phyloP scores from a whole-genome alignment of 164 flowering plant species.

The Annona cherimola region DNA sequence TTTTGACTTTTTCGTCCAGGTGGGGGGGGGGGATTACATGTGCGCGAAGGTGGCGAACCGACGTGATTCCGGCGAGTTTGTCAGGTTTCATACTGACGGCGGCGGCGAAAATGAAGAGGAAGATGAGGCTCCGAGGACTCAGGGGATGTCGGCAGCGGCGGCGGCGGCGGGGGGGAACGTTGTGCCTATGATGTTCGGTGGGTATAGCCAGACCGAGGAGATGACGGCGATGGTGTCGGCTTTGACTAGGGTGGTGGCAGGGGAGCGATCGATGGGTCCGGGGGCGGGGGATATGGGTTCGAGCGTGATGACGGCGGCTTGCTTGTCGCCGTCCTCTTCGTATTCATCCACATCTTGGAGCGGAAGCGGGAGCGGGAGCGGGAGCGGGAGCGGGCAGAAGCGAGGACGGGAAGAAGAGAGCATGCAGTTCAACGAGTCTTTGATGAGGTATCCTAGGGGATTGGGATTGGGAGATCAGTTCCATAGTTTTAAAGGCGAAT shows the following conservation, averaged over 20 bases:
- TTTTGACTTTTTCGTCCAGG: not conserved
- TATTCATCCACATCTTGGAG: constrained; percentile 12
- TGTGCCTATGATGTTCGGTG: not conserved
- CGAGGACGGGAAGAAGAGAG: constrained; percentile 27
- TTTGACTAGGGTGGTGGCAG: constrained; percentile 43
- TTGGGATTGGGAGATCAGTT: constrained; percentile 6
- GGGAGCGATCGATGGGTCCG: constrained; percentile 11
- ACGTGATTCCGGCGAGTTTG: not conserved
- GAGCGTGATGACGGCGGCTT: not conserved
- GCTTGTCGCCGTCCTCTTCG: not conserved
- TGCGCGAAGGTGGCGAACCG: constrained; percentile 15
- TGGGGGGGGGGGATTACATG: constrained; percentile 2
- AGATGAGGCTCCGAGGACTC: not conserved
- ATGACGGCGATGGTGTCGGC: constrained; percentile 58
- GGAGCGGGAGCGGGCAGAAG: constrained; percentile 17
- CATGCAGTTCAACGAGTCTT: constrained; percentile 2
- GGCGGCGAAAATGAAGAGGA: not conserved
- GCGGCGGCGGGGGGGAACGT: not conserved
- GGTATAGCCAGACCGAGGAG: constrained; percentile 31
- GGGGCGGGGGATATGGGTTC: not conserved
- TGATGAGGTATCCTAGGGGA: constrained; percentile 5
- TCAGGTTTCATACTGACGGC: not conserved
- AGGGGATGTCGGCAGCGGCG: not conserved
- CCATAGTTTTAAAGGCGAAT: constrained; percentile 10
- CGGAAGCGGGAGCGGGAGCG: not conserved